Conservation (phyloP, 2,329 filamentous ascomycete genomes). For the Aspergillus neoniger region DNA sequence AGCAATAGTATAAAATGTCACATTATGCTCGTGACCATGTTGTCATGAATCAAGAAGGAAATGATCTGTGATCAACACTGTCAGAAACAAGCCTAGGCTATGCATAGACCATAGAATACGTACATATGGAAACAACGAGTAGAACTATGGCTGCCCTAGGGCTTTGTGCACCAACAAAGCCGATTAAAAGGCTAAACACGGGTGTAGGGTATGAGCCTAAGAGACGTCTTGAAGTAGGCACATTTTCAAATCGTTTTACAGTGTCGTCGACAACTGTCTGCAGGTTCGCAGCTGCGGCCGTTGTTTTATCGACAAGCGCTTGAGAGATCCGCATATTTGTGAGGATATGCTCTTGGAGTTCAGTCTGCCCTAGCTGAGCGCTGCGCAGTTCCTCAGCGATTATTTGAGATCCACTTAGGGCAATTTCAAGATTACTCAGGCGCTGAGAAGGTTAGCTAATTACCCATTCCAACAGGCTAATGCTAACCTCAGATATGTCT, state of each 20-base stretch:
- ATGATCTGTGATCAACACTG: background rate
- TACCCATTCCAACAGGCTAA: background rate
- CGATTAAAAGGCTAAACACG: conserved; percentile 28
- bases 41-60: background rate
- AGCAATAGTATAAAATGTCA: background rate
- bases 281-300: conserved; percentile 32
- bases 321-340: conserved; percentile 31
- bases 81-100: background rate
- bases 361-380: conserved; percentile 34
- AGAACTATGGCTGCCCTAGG: conserved; percentile 24
- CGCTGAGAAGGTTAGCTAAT: conserved; percentile 34
- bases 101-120: background rate
- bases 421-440: conserved; percentile 34
- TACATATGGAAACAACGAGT: conserved; percentile 20
- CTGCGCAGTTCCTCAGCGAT: conserved; percentile 36
- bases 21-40: background rate
- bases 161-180: conserved; percentile 28
- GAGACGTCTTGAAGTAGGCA: conserved; percentile 18
- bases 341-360: conserved; percentile 30
- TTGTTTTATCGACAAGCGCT: conserved; percentile 34
- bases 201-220: conserved; percentile 24
- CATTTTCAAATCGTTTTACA: conserved; percentile 24
- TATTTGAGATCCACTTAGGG: conserved; percentile 36
- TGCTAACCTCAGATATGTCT: conserved; percentile 36
- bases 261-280: conserved; percentile 36